A percentile compares a stretch with the other conserved stretches of the same genome.
Conservation (phyloP, 257 asterid species). For the Mentha longifolia region DNA sequence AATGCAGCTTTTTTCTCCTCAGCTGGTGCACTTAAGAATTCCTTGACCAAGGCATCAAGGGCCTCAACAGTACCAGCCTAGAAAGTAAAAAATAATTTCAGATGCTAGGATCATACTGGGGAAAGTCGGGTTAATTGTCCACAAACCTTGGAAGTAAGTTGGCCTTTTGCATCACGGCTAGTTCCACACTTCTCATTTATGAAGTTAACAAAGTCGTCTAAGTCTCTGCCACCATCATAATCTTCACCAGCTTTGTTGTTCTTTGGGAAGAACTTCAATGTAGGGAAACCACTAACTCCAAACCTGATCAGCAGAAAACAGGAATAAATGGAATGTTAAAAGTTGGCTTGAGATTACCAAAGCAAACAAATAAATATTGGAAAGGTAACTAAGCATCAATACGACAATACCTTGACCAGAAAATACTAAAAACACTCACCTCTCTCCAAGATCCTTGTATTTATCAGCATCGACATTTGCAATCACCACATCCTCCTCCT, state of each 20-base stretch:
- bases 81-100: slow-evolving; percentile 23
- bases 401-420: neutral
- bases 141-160: slow-evolving; percentile 72
- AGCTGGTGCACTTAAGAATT: slow-evolving; percentile 60
- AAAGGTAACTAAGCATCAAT: slow-evolving; percentile 12
- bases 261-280: slow-evolving; percentile 90
- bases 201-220: slow-evolving; percentile 67
- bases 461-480: slow-evolving; percentile 95
- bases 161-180: slow-evolving; percentile 87
- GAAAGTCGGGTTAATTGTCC: neutral
- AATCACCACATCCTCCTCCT: slow-evolving; percentile 80
- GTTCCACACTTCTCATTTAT: slow-evolving; percentile 92
- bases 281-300: slow-evolving; percentile 46
- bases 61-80: slow-evolving; percentile 85
- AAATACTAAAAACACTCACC: slow-evolving; percentile 51
- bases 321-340: slow-evolving; percentile 1
- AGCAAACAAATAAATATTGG: neutral
- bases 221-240: slow-evolving; percentile 67
- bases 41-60: slow-evolving; percentile 77
- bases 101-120: neutral
- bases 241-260: slow-evolving; percentile 94
- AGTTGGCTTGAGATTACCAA: neutral
- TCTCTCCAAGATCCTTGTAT: slow-evolving; percentile 79
- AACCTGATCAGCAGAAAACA: slow-evolving; percentile 35
- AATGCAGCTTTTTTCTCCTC: slow-evolving; percentile 68